Conservation (phyloP, 805 yeast species). For the Jamesozyma rosinii region DNA sequence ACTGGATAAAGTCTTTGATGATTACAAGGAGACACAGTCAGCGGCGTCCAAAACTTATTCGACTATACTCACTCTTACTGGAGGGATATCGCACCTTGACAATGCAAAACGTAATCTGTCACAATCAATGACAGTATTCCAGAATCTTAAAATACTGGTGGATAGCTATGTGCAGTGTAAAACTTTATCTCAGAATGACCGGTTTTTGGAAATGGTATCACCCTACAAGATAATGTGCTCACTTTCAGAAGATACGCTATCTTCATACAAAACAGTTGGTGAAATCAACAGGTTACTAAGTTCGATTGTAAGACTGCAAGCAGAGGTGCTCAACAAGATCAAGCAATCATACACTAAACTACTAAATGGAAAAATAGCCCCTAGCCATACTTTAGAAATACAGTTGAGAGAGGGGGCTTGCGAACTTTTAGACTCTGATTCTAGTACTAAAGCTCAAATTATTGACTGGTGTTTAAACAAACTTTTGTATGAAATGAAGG, state of each 20-base stretch:
- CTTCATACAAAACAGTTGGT: slow-evolving; percentile 72
- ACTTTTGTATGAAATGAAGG: slow-evolving; percentile 61
- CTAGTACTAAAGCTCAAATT: slow-evolving; percentile 48
- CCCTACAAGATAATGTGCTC: slow-evolving; percentile 28
- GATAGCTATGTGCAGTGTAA: slow-evolving; percentile 30
- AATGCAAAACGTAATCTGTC: slow-evolving; percentile 77
- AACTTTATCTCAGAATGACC: slow-evolving; percentile 7
- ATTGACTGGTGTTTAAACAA: slow-evolving; percentile 61
- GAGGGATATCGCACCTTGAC: slow-evolving; percentile 69
- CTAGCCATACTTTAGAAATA: slow-evolving; percentile 10
- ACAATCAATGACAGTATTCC: slow-evolving; percentile 73
- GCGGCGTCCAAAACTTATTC: slow-evolving; percentile 68
- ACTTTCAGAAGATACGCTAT: slow-evolving; percentile 28
- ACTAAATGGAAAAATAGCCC: slow-evolving; percentile 6
- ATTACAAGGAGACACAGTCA: slow-evolving; percentile 59
- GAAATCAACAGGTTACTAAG: slow-evolving; percentile 36
- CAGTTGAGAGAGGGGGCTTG: slow-evolving; percentile 53
- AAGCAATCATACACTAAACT: slow-evolving; percentile 7
- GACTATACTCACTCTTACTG: slow-evolving; percentile 61
- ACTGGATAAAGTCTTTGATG: slow-evolving; percentile 33
- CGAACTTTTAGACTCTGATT: slow-evolving; percentile 51
- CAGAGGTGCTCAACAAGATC: slow-evolving; percentile 20
- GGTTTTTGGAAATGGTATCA: slow-evolving; percentile 21
- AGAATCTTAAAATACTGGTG: slow-evolving; percentile 77
- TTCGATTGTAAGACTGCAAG: slow-evolving; percentile 20